Conservation (phyloP, 1,284 basidiomycete genomes). For the Melampsora americana region DNA sequence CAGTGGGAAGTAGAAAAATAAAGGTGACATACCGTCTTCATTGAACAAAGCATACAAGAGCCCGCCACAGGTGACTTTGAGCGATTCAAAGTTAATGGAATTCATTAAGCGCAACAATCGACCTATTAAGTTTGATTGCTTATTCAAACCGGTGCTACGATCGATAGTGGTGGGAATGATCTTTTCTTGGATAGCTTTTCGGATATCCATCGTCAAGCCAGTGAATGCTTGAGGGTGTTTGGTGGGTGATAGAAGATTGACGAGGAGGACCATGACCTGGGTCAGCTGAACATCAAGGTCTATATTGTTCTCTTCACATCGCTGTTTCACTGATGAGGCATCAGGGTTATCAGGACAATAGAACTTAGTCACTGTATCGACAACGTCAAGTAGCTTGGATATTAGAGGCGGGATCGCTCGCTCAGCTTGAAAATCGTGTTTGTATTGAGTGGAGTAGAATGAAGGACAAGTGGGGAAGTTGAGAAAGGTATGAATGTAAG, state of each 20-base stretch:
- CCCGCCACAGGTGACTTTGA: slow-evolving; percentile 15
- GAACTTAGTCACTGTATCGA: slow-evolving; percentile 25
- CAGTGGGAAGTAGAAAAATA: neutral
- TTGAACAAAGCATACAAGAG: slow-evolving; percentile 22
- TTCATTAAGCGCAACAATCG: slow-evolving; percentile 33
- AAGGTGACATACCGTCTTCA: slow-evolving; percentile 13
- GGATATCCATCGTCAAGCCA: slow-evolving; percentile 7
- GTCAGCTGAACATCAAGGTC: slow-evolving; percentile 37
- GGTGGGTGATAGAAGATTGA: slow-evolving; percentile 27
- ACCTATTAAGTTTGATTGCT: slow-evolving; percentile 30
- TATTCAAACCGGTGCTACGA: slow-evolving; percentile 23
- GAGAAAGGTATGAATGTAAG: slow-evolving; percentile 31
- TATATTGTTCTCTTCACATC: slow-evolving; percentile 11
- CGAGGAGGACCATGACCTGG: slow-evolving; percentile 27
- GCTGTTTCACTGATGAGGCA: slow-evolving; percentile 9
- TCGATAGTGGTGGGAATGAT: slow-evolving; percentile 16
- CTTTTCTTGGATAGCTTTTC: slow-evolving; percentile 13
- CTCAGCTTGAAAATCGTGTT: neutral
- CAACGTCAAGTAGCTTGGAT: slow-evolving; percentile 11
- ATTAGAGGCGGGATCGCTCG: slow-evolving; percentile 20
- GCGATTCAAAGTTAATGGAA: slow-evolving; percentile 14
- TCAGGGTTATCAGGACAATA: slow-evolving; percentile 33
- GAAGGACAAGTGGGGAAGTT: slow-evolving; percentile 25
- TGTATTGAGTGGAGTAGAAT: neutral
- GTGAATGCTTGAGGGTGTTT: neutral